Evolutionary conservation across 345 rosid species (phyloP), one percentile per base, ranked within the genome.

Genomic region (Eucalyptus pauciflora): DNA sequence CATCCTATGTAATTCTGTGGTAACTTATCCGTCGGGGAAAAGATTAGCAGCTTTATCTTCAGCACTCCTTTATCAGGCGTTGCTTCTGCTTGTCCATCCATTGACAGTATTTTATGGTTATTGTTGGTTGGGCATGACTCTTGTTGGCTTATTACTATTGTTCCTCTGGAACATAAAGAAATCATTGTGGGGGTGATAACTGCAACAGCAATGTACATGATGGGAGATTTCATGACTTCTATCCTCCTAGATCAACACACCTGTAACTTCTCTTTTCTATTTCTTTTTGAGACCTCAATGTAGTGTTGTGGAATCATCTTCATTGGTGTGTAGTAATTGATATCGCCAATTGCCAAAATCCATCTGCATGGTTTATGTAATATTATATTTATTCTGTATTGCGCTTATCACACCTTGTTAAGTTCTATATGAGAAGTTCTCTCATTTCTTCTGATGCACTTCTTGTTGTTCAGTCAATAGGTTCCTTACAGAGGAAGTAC

Each of bases 401-500:
- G 27, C 8, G 27, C 83, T 76, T 18, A 76, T 71, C 46, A 37
- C 48, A 3, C 46, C 43, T 20, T 37, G 45, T 18, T 37, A 71
- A 37, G 81, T 71, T 71, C 83, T 20, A 5, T 8, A 20, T 71
- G 14, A 37, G 43, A 56, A 41, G 49, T 27, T 87, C 76, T 31
- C 50, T 50, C 14, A 58, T 31, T 18, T 87, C 52, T 52, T 56
- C 87, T 92, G 91, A 56, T 86, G 3, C 24, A 80, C 45, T 46
- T 51, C 90, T 88, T 87, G 48, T 90, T 91, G 91, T 37, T 79
- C 95, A 96, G 99, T 94, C 98, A 27, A 97, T 97, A 87, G 99
- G 99, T 37, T 97, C 99, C 88, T 92, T 96, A 67, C 99, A 97
- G 92, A 94, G 94, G 96, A 97, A 97, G 62, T 97, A 97, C 92